Percentiles rank a stretch among this genome's conserved stretches.
phyloP scores from a whole-genome alignment of 768 basidiomycete species.

The Tylopilus rubrobrunneus region DNA sequence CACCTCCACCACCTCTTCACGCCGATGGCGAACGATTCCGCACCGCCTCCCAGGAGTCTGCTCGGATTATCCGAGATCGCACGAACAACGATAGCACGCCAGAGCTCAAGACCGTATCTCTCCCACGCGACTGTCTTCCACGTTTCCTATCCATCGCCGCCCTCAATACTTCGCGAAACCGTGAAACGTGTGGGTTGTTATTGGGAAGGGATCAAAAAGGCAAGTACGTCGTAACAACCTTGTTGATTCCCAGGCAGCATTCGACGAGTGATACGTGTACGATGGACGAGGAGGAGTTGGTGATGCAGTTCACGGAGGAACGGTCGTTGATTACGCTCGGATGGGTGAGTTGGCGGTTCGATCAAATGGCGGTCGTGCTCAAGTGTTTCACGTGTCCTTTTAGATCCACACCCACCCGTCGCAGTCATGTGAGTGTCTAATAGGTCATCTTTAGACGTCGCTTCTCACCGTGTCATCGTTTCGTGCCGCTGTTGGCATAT shows the following conservation, averaged over 20 bases:
- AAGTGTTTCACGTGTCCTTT: conserved; percentile 7
- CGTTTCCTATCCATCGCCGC: conserved; percentile 75
- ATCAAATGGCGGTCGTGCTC: neutral
- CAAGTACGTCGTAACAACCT: conserved; percentile 69
- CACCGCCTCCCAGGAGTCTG: conserved; percentile 33
- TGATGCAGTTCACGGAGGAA: conserved; percentile 80
- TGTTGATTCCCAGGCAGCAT: conserved; percentile 86
- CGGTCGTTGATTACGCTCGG: conserved; percentile 81
- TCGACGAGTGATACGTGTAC: conserved; percentile 90
- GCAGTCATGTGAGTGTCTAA: conserved; percentile 62
- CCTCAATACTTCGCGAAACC: conserved; percentile 71
- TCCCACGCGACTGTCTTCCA: conserved; percentile 71
- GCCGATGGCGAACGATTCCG: conserved; percentile 26
- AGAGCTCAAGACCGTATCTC: conserved; percentile 57
- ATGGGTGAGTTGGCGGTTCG: conserved; percentile 61
- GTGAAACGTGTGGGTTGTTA: conserved; percentile 85
- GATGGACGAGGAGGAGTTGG: conserved; percentile 87
- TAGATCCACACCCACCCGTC: conserved; percentile 95
- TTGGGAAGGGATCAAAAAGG: conserved; percentile 62
- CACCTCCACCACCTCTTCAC: conserved; percentile 22
- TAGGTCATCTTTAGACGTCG: neutral
- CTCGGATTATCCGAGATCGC: conserved; percentile 32
- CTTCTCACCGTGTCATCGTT: neutral
- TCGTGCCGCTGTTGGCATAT: neutral
- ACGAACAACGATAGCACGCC: conserved; percentile 30